phyloP scores from a whole-genome alignment of 495 filamentous ascomycete species.

The Chaetomidium leptoderma region DNA sequence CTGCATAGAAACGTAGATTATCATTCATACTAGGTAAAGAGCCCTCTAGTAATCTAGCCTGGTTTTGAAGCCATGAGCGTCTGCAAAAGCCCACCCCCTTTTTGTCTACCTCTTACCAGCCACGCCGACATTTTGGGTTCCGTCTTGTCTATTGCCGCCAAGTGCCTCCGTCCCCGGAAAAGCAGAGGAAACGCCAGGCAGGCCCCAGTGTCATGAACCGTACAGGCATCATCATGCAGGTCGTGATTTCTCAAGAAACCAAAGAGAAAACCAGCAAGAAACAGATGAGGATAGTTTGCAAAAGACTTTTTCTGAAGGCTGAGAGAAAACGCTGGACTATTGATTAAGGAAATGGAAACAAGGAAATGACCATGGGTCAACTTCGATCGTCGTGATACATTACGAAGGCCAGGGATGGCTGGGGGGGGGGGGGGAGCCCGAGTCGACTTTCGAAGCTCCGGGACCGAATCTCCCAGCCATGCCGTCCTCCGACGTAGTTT shows the following conservation, averaged over 20 bases:
- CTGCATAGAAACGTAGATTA: too few relatives aligned
- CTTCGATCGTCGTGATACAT: slow-evolving; percentile 21
- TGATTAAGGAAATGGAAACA: slow-evolving; percentile 11
- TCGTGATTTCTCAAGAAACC: background rate
- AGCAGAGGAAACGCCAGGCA: background rate
- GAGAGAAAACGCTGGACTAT: background rate
- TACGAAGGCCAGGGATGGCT: slow-evolving; percentile 35
- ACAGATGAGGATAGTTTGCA: background rate
- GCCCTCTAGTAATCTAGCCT: background rate
- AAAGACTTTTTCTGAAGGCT: background rate
- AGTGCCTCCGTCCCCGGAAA: background rate
- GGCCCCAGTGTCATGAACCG: background rate
- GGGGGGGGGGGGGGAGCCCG: slow-evolving; percentile 9
- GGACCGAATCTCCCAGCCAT: slow-evolving; percentile 18
- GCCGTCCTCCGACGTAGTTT: slow-evolving; percentile 36
- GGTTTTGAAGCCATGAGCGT: background rate
- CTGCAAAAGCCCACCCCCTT: slow-evolving; percentile 9
- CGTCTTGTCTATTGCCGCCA: background rate
- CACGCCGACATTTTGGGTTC: background rate
- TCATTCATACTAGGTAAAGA: background rate
- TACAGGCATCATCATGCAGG: background rate
- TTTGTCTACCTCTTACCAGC: slow-evolving; percentile 29
- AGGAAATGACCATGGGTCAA: slow-evolving; percentile 4
- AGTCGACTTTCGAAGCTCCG: slow-evolving; percentile 13
- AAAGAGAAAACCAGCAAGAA: background rate